Conservation (phyloP, 2,329 filamentous ascomycete species). For the Aspergillus japonicus region DNA sequence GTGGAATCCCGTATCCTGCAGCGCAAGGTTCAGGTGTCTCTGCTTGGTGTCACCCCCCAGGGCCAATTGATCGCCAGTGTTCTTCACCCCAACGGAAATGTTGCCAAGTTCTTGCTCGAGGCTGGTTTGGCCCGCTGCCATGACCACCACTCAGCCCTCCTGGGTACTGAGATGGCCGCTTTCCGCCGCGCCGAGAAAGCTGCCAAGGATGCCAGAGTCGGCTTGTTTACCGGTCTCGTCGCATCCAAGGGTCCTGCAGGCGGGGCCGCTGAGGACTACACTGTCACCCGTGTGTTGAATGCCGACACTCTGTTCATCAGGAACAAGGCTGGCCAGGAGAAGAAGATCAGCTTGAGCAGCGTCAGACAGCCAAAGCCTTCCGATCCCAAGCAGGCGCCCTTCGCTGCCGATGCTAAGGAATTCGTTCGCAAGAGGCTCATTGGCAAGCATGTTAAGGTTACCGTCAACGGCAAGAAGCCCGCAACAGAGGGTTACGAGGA, state of each 20-base stretch:
- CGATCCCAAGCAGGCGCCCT: conserved; percentile 83
- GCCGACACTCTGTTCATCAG: conserved; percentile 87
- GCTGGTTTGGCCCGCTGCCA: conserved; percentile 89
- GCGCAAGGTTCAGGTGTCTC: conserved; percentile 75
- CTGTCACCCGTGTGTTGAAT: conserved; percentile 79
- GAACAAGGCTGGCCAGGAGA: conserved; percentile 80
- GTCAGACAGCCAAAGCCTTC: conserved; percentile 87
- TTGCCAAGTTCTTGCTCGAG: conserved; percentile 85
- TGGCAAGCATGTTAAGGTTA: conserved; percentile 89
- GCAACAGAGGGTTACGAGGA: conserved; percentile 89
- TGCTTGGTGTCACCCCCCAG: conserved; percentile 85
- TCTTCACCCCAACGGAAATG: conserved; percentile 86
- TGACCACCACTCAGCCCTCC: conserved; percentile 90
- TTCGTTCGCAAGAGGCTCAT: conserved; percentile 91
- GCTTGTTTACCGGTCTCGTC: conserved; percentile 78
- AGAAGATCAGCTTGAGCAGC: conserved; percentile 88
- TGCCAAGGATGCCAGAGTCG: conserved; percentile 73
- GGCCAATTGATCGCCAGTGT: conserved; percentile 86
- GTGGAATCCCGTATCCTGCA: conserved; percentile 85
- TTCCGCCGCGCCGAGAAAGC: conserved; percentile 83
- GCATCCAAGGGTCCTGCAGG: conserved; percentile 60
- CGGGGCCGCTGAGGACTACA: conserved; percentile 69
- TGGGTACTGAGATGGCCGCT: conserved; percentile 82
- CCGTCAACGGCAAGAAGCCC: conserved; percentile 85
- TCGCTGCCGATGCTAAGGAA: conserved; percentile 91